Evolutionary conservation across 2,329 filamentous ascomycete species (phyloP), one percentile per base, ranked within the genome.

Genomic region (Tolypocladium tundrense): DNA sequence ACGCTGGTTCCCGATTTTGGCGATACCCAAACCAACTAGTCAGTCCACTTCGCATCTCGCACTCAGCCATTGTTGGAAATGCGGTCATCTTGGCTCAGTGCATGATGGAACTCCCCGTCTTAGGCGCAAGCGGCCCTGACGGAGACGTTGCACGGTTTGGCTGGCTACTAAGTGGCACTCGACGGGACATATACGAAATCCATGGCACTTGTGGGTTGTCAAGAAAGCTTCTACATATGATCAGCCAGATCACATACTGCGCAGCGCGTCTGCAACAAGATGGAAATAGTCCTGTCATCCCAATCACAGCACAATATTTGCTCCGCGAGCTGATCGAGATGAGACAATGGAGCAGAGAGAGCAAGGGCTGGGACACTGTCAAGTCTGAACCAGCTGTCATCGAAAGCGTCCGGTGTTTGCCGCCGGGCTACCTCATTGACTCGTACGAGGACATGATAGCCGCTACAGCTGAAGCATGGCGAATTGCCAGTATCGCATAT

Each of bases 121-220:
- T 65, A 2, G 58, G 60, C 10, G 63, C 63, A 1, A 68, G 72
- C 24, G 63, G 71, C 31, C 63, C 66, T 0, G 59, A 68, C 31
- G 57, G 61, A 16, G 68, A 73, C 53, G 60, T 68, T 1, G 58
- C 63, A 3, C 66, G 72, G 31, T 75, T 76, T 53, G 69, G 66
- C 10, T 76, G 73, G 71, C 67, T 76, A 7, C 64, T 73, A 0
- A 73, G 75, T 48, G 73, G 72, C 5, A 68, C 67, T 0, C 63
- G 68, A 40, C 60, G 58, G n/a, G 70, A 74, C 19, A 68, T 70
- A 60, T 69, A 67, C 39, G 66, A 74, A 55, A 73, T 76, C 3
- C 73, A 76, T 53, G 73, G 73, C 11, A 73, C 71, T 0, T 75
- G 73, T 52, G 73, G 73, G 14, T 75, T 75, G 57, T 75, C 73